Percentiles rank a stretch among this genome's conserved stretches.
Conservation (phyloP, 2,329 filamentous ascomycete species). For the Drechslerella dactyloides region DNA sequence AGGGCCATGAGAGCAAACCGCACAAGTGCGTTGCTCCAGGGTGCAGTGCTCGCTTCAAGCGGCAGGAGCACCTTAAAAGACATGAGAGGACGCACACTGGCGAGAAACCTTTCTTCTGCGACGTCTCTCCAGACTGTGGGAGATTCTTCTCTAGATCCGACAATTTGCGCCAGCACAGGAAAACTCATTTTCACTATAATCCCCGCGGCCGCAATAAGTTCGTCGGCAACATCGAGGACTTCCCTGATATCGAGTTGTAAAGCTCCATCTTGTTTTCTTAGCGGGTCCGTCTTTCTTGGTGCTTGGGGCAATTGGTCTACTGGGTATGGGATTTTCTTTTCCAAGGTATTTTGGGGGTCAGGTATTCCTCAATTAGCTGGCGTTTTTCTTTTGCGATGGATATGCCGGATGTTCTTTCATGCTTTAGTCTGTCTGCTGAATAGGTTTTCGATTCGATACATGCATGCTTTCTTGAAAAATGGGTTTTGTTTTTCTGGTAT, state of each 20-base stretch:
- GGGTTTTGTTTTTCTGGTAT: conserved; percentile 16
- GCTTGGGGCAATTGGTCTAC: conserved; percentile 10
- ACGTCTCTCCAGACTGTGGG: conserved; percentile 48
- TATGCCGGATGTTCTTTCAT: conserved; percentile 36
- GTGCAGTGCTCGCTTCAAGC: conserved; percentile 52
- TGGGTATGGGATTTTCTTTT: conserved; percentile 6
- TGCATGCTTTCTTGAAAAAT: neutral
- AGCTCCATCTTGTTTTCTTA: conserved; percentile 10
- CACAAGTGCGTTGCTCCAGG: conserved; percentile 49
- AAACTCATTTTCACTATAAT: conserved; percentile 53
- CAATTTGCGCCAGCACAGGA: conserved; percentile 52
- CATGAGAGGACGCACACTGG: conserved; percentile 54
- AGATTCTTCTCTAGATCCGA: conserved; percentile 54
- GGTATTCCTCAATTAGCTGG: conserved; percentile 49
- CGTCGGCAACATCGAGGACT: conserved; percentile 29
- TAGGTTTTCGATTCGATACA: conserved; percentile 2
- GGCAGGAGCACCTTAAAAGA: conserved; percentile 54
- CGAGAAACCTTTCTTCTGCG: conserved; percentile 53
- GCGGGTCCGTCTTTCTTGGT: neutral
- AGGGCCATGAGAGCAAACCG: conserved; percentile 45
- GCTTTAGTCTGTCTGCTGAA: conserved; percentile 20
- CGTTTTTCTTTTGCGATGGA: conserved; percentile 36
- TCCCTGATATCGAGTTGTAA: conserved; percentile 18
- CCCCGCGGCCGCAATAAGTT: conserved; percentile 47
- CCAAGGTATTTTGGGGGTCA: conserved; percentile 37